Evolutionary conservation across 2,329 filamentous ascomycete species (phyloP).

Genomic region (Zymoseptoria pseudotritici): DNA sequence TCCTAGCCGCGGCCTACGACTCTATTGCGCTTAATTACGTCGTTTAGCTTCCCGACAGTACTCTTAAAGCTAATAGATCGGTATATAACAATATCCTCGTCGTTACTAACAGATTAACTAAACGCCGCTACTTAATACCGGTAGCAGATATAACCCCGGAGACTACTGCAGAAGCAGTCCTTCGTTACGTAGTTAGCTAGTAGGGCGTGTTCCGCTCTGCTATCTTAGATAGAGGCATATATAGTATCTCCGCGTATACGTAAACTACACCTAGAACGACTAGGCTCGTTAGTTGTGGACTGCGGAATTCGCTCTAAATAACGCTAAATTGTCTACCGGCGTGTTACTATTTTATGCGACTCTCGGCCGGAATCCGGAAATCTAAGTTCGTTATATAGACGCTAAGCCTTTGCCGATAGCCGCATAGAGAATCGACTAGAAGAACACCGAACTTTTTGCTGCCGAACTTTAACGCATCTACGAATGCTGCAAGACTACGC

Average conservation of each 20-base stretch:
- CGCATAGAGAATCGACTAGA: background rate
- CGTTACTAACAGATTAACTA: conserved; percentile 2
- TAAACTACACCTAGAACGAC: conserved; percentile 1
- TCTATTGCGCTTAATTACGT: conserved; percentile 1
- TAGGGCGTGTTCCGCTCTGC: background rate
- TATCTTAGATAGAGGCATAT: too few relatives aligned
- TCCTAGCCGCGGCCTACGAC: background rate
- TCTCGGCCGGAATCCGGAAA: background rate
- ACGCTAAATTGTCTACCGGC: background rate
- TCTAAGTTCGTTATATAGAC: background rate
- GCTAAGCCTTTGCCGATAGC: background rate
- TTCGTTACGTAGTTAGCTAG: background rate
- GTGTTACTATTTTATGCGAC: background rate
- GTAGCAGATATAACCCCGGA: background rate
- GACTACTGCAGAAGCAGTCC: background rate
- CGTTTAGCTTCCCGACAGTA: background rate
- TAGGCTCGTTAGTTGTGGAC: background rate
- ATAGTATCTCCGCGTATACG: background rate
- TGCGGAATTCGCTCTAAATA: background rate
- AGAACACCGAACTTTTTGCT: background rate
- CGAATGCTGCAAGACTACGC: background rate
- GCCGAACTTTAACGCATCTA: background rate
- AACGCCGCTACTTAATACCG: background rate
- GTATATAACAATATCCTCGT: background rate
- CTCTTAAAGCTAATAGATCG: background rate